These are phyloP conservation scores for Cornus suecica DNA, from an alignment of 148 eudicot genomes.

Conservation along the genomic window DNA sequence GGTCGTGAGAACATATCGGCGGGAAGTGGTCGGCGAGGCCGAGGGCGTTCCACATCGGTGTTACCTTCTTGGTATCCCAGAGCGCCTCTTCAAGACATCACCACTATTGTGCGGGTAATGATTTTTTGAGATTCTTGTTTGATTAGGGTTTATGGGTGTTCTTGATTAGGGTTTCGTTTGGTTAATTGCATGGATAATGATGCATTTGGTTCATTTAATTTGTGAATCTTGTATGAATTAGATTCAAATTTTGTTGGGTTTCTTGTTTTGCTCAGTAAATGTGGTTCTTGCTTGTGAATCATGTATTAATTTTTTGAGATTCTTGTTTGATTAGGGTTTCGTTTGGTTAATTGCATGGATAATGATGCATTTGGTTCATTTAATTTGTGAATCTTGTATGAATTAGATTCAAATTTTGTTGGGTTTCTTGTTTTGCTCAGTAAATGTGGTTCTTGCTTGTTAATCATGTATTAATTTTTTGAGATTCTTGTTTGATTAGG, in stretches of 20 bases:
- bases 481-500: neutral
- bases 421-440: too few species aligned
- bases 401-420: too few species aligned
- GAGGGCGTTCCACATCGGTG: conserved; percentile 24
- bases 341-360: neutral
- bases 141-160: neutral
- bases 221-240: too few species aligned
- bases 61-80: conserved; percentile 81
- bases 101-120: conserved; percentile 53
- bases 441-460: too few species aligned
- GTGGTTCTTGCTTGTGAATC: too few species aligned
- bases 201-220: neutral
- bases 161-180: neutral
- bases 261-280: too few species aligned
- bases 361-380: neutral
- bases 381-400: neutral
- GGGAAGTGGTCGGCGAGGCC: conserved; percentile 25
- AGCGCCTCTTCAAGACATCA: conserved; percentile 55
- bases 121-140: neutral
- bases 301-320: too few species aligned
- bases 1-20: conserved; percentile 26
- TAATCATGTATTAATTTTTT: too few species aligned
- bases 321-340: neutral
- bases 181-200: neutral
- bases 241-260: too few species aligned